Base-by-base conservation (phyloP, 2,329 filamentous ascomycete species). In the Aspergillus arachidicola region DNA sequence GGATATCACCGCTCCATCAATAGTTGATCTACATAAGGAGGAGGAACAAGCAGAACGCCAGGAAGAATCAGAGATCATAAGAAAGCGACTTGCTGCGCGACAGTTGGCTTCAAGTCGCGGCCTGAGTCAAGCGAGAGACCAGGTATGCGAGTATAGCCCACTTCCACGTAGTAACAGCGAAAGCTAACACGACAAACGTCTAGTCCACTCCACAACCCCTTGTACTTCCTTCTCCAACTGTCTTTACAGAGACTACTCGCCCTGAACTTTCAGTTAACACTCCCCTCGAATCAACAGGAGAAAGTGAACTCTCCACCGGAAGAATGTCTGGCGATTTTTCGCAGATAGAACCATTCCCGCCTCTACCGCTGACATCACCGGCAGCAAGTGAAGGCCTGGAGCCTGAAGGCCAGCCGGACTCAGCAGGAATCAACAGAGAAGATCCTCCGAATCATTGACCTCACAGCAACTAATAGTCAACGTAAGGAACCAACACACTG, bases 11-110 rank as follows among this genome's bases (percentile, higher is more conserved):
- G 75, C 81, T 2, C 80, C 84, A 0, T 83, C 85, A 2, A 76
- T 89, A 51, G 79, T 76, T 6, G 85, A 88, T 59, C 72, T 89
- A 14, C 83, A 84, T 68, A 79, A 79, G 38, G 86, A 90, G 75
- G 87, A 90, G 71, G 83, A 86, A 26, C 78, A 76, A 34, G 73
- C 83, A 0, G 82, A 80, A 55, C 68, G 77, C 38, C 79, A 88
- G 70, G 86, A 90, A 71, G 88, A 90, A 71, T 75, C 76, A 4
- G 81, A 83, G 43, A 77, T 89, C 30, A 77, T 83, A 60, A 78
- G 80, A 56, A 86, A 82, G 69, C 79, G 87, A 41, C 77, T 81
- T 43, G 84, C 84, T 51, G 88, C 87, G 3, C 81, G 83, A 38
- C 79, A 81, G 51, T 72, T 89, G 23, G 87, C 88, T 11, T 68